Evolutionary conservation across 2,329 filamentous ascomycete genomes (phyloP).

Genomic region (Aurifilum marmelostoma): DNA sequence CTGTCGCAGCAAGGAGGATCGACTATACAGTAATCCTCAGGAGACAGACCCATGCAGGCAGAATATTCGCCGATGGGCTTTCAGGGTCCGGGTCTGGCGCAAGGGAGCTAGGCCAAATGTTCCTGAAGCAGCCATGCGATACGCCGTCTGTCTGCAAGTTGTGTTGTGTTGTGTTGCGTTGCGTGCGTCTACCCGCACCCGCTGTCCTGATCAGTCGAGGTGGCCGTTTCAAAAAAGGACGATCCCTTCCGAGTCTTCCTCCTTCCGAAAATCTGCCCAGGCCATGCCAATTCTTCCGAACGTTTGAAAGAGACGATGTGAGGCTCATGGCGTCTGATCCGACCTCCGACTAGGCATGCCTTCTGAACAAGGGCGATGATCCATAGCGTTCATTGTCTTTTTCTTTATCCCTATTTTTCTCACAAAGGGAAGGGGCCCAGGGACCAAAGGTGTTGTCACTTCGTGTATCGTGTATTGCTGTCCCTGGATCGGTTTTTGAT

Average conservation of each 20-base stretch:
- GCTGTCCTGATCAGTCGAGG: conserved; percentile 15
- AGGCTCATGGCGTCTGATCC: conserved; percentile 7
- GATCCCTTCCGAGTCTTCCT: conserved; percentile 20
- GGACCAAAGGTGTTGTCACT: not conserved
- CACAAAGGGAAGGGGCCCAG: not conserved
- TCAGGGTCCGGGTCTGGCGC: not conserved
- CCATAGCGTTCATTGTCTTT: not conserved
- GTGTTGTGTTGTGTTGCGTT: conserved; percentile 1
- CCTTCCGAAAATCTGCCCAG: conserved; percentile 7
- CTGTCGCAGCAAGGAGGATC: conserved; percentile 20
- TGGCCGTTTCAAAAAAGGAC: conserved; percentile 20
- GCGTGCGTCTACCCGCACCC: conserved; percentile 16
- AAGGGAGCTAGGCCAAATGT: not conserved
- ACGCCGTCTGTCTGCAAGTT: conserved; percentile 15
- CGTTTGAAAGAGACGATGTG: conserved; percentile 8
- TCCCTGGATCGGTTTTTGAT: conserved; percentile 14
- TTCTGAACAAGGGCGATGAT: conserved; percentile 5
- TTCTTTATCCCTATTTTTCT: not conserved
- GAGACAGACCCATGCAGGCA: conserved; percentile 11
- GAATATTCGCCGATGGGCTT: conserved; percentile 2
- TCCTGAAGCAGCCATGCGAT: conserved; percentile 13
- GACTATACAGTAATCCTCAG: conserved; percentile 23
- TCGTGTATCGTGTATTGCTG: not conserved
- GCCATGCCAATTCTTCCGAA: not conserved
- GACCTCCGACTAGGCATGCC: not conserved